These are phyloP conservation scores for Globisporangium barbulae DNA, from an alignment of 352 stramenopile species.

Conservation along the genomic window DNA sequence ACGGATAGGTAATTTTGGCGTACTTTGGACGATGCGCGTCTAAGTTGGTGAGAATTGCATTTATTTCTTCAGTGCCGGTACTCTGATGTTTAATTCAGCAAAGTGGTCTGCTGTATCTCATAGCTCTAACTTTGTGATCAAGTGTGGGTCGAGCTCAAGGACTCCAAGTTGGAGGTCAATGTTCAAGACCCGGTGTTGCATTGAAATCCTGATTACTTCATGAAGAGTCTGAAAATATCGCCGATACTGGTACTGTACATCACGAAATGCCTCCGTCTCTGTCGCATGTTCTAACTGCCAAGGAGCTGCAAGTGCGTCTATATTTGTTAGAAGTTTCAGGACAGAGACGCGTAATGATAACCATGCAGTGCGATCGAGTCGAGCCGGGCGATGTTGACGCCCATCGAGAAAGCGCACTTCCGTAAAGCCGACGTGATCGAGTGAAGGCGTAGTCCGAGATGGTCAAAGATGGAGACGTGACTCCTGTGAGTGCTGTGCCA, in stretches of 20 bases:
- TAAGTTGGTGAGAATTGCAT: neutral
- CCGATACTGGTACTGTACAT: neutral
- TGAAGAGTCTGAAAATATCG: neutral
- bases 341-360: neutral
- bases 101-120: neutral
- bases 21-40: neutral
- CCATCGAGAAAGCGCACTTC: constrained; percentile 1
- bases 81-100: neutral
- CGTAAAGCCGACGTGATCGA: neutral
- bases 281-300: constrained; percentile 8
- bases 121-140: neutral
- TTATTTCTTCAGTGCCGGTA: neutral
- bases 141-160: too few species aligned
- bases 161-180: neutral
- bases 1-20: neutral
- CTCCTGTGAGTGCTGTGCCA: neutral
- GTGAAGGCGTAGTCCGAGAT: neutral
- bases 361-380: neutral
- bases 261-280: neutral
- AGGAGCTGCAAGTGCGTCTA: constrained; percentile 1
- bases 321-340: constrained; percentile 1
- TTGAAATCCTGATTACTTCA: neutral
- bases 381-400: neutral
- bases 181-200: neutral
- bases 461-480: neutral